Conservation (phyloP, 2,329 filamentous ascomycete species). For the Thermomyces lanuginosus region DNA sequence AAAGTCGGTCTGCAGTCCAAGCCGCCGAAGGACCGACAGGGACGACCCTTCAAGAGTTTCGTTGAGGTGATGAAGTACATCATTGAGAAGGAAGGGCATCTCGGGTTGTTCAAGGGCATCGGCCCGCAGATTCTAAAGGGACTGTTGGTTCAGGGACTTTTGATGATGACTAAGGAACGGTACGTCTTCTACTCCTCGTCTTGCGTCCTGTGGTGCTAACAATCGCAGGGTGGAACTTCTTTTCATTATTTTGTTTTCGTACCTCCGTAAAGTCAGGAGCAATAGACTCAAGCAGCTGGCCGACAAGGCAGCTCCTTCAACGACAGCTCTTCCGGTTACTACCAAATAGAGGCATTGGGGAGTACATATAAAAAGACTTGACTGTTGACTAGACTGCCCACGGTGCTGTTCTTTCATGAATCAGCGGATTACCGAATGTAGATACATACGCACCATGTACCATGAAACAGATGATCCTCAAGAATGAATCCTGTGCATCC, state of each 20-base stretch:
- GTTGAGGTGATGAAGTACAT: conserved; percentile 92
- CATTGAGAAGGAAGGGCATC: conserved; percentile 63
- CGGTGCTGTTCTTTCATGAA: no score
- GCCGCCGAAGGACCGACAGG: conserved; percentile 65
- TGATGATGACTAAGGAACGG: conserved; percentile 99
- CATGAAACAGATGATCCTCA: no score
- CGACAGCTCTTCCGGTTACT: conserved; percentile 32
- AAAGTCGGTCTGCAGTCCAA: conserved; percentile 94
- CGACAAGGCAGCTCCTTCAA: conserved; percentile 45
- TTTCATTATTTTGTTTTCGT: conserved; percentile 74
- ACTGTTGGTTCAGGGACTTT: conserved; percentile 76
- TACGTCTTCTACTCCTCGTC: conserved; percentile 21
- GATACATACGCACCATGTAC: no score
- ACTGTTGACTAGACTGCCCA: no score
- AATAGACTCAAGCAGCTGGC: conserved; percentile 54
- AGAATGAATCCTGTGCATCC: no score
- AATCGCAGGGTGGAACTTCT: conserved; percentile 59
- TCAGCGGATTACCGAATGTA: no score
- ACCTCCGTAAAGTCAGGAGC: conserved; percentile 53
- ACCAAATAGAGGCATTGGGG: no score
- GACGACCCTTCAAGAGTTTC: conserved; percentile 87
- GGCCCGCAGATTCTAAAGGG: conserved; percentile 88
- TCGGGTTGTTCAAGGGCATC: conserved; percentile 92
- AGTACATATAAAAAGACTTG: no score
- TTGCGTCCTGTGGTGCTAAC: background rate